Percentiles rank a stretch among this genome's conserved stretches.
Conservation (phyloP, 768 basidiomycete species). For the Phanerochaete sordida region DNA sequence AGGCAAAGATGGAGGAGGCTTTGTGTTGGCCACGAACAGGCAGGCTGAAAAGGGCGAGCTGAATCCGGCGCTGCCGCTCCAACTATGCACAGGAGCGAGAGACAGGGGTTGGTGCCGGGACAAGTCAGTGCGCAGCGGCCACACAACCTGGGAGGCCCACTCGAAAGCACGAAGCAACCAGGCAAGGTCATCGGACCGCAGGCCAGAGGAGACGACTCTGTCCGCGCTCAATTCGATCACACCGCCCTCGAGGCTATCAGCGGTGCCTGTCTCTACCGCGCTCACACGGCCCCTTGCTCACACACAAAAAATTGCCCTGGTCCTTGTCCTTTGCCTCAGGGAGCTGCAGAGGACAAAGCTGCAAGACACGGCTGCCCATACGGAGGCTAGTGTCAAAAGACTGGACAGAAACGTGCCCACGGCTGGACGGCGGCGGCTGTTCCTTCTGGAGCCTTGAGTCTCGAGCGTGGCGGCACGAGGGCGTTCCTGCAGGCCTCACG, state of each 20-base stretch:
- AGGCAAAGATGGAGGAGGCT: slow-evolving; percentile 10
- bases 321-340: neutral
- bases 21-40: slow-evolving; percentile 13
- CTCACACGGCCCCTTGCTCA: neutral
- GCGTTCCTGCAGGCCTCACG: neutral
- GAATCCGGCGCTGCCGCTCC: slow-evolving; percentile 11
- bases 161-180: slow-evolving; percentile 5
- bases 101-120: slow-evolving; percentile 12
- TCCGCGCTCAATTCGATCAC: slow-evolving; percentile 11
- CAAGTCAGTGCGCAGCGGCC: slow-evolving; percentile 6
- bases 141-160: slow-evolving; percentile 11
- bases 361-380: neutral
- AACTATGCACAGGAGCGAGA: slow-evolving; percentile 8
- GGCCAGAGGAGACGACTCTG: neutral
- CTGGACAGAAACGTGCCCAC: neutral
- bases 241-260: slow-evolving; percentile 8
- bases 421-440: neutral
- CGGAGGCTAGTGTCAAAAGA: neutral
- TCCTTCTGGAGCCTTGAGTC: neutral
- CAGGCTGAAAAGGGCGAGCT: slow-evolving; percentile 8
- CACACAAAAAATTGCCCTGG: neutral
- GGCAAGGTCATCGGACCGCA: slow-evolving; percentile 13
- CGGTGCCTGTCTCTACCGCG: neutral
- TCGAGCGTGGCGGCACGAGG: neutral
- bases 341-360: neutral